A percentile compares a stretch with the other conserved stretches of the same genome.
Evolutionary conservation across 1,139 yeast species (phyloP).

Genomic region (Wickerhamomyces sp.): DNA sequence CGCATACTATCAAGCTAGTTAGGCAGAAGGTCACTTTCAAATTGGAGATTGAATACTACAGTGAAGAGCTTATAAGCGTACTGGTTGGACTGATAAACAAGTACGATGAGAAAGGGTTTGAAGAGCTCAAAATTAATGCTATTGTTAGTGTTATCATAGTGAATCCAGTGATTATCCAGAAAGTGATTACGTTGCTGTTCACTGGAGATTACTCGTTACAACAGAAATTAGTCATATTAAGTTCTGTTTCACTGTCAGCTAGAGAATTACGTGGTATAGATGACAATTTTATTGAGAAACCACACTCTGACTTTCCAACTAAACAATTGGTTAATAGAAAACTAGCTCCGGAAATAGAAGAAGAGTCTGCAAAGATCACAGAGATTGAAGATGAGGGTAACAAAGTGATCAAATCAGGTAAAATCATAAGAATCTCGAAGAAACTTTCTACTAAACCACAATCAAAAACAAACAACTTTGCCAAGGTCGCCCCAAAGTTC

Average conservation of each 20-base stretch:
- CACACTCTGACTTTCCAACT: constrained; percentile 31
- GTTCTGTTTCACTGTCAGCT: constrained; percentile 54
- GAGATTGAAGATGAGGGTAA: constrained; percentile 2
- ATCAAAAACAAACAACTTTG: constrained; percentile 26
- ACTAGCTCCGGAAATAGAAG: constrained; percentile 5
- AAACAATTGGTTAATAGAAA: constrained; percentile 22
- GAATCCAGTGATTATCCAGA: constrained; percentile 36
- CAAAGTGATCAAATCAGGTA: constrained; percentile 9
- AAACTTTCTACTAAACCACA: constrained; percentile 20
- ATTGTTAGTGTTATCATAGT: constrained; percentile 52
- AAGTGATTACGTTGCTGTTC: constrained; percentile 41
- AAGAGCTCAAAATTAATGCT: constrained; percentile 50
- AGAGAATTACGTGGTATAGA: constrained; percentile 59
- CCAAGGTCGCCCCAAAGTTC: constrained; percentile 28
- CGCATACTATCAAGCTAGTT: constrained; percentile 28
- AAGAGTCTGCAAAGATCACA: too few species aligned
- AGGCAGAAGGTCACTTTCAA: constrained; percentile 31
- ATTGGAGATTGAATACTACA: constrained; percentile 36
- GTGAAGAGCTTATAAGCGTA: constrained; percentile 40
- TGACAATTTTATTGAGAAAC: constrained; percentile 38
- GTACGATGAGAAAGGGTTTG: constrained; percentile 50
- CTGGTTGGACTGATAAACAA: constrained; percentile 44
- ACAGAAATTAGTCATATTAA: constrained; percentile 52
- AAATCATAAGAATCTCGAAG: constrained; percentile 28
- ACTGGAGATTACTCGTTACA: constrained; percentile 67